phyloP scores from a whole-genome alignment of 768 basidiomycete genomes.

The Mycena crocata region DNA sequence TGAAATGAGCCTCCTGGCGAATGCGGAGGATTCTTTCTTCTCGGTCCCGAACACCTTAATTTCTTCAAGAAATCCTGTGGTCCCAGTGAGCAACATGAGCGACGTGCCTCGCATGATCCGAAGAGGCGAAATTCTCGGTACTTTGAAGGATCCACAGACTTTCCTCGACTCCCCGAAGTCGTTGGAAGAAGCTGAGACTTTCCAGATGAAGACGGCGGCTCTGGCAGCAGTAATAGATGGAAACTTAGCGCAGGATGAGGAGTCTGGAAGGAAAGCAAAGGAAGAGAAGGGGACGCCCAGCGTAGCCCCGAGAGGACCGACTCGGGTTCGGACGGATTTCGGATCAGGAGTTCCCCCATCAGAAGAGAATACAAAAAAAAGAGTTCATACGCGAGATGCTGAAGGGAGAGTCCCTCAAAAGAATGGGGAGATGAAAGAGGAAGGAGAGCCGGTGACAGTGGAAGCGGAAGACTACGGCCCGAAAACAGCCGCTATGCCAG shows the following conservation, averaged over 20 bases:
- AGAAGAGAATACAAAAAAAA: no score
- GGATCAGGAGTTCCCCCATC: no score
- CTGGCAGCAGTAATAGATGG: background rate
- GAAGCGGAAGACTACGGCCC: conserved; percentile 1
- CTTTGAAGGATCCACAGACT: background rate
- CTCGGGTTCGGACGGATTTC: background rate
- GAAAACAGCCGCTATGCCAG: background rate
- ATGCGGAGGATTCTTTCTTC: background rate
- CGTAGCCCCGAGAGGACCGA: no score
- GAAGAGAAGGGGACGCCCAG: background rate
- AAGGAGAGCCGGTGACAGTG: background rate
- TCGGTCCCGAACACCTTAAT: background rate
- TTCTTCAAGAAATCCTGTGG: background rate
- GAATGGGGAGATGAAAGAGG: background rate
- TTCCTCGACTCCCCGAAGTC: background rate
- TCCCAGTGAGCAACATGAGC: background rate
- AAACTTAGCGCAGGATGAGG: background rate
- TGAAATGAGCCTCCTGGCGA: background rate
- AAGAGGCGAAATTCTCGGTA: background rate
- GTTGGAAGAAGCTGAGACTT: background rate
- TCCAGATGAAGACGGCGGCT: background rate
- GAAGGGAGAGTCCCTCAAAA: background rate
- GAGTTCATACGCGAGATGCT: background rate
- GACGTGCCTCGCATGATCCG: background rate
- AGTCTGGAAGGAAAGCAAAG: background rate